Conservation (phyloP, 1,284 basidiomycete genomes). For the Sanghuangporus baumii region DNA sequence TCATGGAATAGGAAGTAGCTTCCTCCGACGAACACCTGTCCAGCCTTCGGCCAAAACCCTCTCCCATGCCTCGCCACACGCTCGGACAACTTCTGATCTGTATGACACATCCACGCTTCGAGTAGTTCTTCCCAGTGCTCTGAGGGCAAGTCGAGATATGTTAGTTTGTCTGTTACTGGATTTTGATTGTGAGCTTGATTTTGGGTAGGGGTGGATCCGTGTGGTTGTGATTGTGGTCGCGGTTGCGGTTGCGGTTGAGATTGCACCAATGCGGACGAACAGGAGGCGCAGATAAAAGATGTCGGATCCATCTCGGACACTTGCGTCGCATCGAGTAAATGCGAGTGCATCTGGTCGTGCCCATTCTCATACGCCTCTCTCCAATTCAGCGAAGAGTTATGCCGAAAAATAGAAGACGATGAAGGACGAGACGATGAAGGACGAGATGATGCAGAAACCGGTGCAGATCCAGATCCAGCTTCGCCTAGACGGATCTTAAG, state of each 20-base stretch:
- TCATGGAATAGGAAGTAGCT: conserved; percentile 79
- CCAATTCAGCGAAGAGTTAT: background rate
- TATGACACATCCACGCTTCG: conserved; percentile 97
- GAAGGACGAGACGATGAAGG: background rate
- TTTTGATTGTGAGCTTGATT: no score
- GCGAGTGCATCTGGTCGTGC: conserved; percentile 30
- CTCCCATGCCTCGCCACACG: conserved; percentile 57
- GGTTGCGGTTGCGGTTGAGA: conserved; percentile 19
- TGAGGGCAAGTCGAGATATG: conserved; percentile 83
- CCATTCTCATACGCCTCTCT: conserved; percentile 11
- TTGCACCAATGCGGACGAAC: conserved; percentile 68
- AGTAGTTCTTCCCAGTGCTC: conserved; percentile 97
- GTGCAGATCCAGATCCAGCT: background rate
- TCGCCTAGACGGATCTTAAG: conserved; percentile 49
- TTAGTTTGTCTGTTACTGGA: conserved; percentile 31
- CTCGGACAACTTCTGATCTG: conserved; percentile 77
- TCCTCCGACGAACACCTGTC: conserved; percentile 77
- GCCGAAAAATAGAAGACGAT: conserved; percentile 16
- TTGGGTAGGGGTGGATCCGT: no score
- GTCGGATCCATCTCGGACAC: conserved; percentile 48
- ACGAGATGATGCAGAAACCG: background rate
- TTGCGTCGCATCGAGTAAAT: conserved; percentile 66
- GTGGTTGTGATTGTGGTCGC: no score
- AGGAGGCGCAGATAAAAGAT: conserved; percentile 66
- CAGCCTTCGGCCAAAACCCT: conserved; percentile 74